These are phyloP conservation scores for Dactylis glomerata DNA, from an alignment of 176 grass and related monocot species.

Conservation along the genomic window DNA sequence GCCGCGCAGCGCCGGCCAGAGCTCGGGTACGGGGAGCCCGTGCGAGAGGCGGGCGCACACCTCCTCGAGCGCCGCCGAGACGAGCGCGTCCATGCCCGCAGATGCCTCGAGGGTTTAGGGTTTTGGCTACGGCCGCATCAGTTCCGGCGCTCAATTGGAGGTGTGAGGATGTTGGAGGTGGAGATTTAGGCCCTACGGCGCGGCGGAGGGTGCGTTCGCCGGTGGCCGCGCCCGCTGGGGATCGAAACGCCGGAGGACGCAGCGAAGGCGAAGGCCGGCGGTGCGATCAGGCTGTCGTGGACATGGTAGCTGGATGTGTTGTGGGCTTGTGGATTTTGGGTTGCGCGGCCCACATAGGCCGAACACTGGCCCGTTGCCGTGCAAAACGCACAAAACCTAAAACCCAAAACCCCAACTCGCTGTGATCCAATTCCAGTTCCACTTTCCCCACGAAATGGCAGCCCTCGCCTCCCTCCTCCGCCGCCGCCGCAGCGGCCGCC, in stretches of 20 bases:
- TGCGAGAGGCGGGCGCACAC: conserved; percentile 56
- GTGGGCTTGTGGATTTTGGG: neutral
- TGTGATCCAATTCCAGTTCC: conserved; percentile 5
- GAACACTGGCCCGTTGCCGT: neutral
- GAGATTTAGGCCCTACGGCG: neutral
- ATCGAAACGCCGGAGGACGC: conserved; percentile 1
- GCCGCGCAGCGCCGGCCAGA: conserved; percentile 47
- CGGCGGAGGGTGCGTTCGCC: conserved; percentile 1
- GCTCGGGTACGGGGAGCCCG: conserved; percentile 49
- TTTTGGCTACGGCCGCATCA: neutral
- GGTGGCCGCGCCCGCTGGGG: neutral
- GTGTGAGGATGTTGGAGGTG: neutral
- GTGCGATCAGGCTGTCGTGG: neutral
- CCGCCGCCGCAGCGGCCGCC: conserved; percentile 30
- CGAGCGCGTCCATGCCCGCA: conserved; percentile 61
- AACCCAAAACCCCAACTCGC: conserved; percentile 24
- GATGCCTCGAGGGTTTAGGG: conserved; percentile 6
- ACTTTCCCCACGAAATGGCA: conserved; percentile 30
- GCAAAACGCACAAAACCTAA: conserved; percentile 26
- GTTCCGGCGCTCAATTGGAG: neutral
- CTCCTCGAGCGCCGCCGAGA: conserved; percentile 76
- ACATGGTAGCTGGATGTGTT: neutral
- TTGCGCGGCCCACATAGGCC: neutral
- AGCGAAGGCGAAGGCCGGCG: neutral
- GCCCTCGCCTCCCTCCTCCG: conserved; percentile 30